Base-by-base conservation (phyloP, 306 rosid species). In the Vigna trinervia region DNA sequence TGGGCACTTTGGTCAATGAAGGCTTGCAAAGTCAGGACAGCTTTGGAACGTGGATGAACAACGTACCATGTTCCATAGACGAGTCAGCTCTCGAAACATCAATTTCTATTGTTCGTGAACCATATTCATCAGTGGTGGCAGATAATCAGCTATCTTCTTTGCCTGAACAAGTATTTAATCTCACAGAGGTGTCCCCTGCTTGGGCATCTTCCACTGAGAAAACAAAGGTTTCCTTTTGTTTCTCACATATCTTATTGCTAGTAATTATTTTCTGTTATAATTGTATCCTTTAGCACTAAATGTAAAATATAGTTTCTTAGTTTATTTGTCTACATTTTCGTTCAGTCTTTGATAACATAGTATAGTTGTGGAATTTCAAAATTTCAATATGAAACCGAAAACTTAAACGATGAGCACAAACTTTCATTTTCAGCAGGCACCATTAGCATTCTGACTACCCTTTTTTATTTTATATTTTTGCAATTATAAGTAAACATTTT, bases 201-300 rank as follows among this genome's bases (percentile, higher is more conserved):
- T 96, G 98, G 97, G 99, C 90, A 22, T 88, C 84, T 84, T 89
- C 96, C 77, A 86, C 90, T 3, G 99, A 96, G 81, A 86, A 87
- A 84, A 96, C 99, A 48, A 96, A 96, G 99, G 99, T 96, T 77
- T 79, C 32, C 71, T 77, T 77, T 83, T 71, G 61, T 66, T 69
- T 74, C 41, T 73, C 58, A 32, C 70, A 12, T 46, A 10, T 53
- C 73, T 54, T 58, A 62, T 77, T 65, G 28, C 69, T 38, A 62
- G 23, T 58, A 54, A 54, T 50, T 69, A 54, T 79, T 74, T 57
- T 72, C 32, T 81, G 59, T 69, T 65, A 12, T 71, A 47, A 51
- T 36, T 8, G 30, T 28, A 8, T 12, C 41, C 43, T 71, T 70
- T 54, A 12, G 50, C 65, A 22, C 69, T 38, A 12, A 56, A 39